Base-by-base conservation (phyloP, 129 eudicot genomes). In the Artemisia tridentata region DNA sequence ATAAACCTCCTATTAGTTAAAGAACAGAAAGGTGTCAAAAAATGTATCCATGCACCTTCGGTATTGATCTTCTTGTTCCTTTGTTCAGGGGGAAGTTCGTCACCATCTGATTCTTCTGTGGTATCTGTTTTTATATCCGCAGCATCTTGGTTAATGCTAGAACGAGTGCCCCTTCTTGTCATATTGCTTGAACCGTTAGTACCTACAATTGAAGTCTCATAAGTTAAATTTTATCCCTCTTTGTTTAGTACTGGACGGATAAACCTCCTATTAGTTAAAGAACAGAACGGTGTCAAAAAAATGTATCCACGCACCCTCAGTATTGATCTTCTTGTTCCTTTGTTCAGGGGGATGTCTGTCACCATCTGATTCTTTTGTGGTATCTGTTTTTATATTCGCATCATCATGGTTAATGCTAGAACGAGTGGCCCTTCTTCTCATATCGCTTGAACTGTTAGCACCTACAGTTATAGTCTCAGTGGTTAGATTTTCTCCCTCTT, bases 1-100 rank as follows among this genome's bases (percentile, higher is more conserved):
- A 85, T 88, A 45, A 77, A 47, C 75, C 86, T 80, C 79, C 76
- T 70, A 56, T 57, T 63, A 59, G 62, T 66, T 12, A 38, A 54
- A 56, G 72, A 12, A 51, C 53, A 60, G 49, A 50, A 38, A 38
- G 61, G 38, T 75, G 17, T 74, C 66, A 17, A 20, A n/a, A 18
- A 46, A 52, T 20, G 49, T 8, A 14, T 72, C 52, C 43, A 38
- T 19, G 47, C 41, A 86, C 85, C 88, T 80, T 50, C 65, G n/a
- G 52, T 59, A 61, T 75, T 72, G 55, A 65, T 74, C 69, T 66
- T 75, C 71, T 69, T 77, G 38, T 67, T 54, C 38, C 48, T 53
- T 53, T 17, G 34, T 3, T 55, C 61, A 55, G 34, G 3, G 15
- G 38, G 16, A 19, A 58, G 63, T 8, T 58, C 31, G 0, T 21